phyloP scores from a whole-genome alignment of 495 filamentous ascomycete genomes.

The Penicillium odoratum region DNA sequence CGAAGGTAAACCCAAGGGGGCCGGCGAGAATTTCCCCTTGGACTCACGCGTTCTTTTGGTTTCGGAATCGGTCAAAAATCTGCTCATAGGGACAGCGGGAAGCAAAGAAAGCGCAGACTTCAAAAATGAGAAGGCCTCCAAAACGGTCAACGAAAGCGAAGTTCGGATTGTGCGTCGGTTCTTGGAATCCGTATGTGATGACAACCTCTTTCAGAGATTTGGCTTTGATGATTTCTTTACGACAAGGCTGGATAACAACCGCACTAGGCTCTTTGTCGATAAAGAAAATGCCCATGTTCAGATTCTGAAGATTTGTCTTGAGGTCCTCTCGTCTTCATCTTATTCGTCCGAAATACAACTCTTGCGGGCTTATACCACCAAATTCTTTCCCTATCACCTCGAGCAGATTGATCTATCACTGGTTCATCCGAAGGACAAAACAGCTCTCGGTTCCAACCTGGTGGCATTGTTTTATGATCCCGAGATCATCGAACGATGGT shows the following conservation, averaged over 20 bases:
- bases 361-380: constrained; percentile 5
- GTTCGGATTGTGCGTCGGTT: constrained; percentile 20
- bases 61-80: constrained; percentile 18
- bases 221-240: constrained; percentile 25
- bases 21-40: too few relatives aligned
- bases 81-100: not conserved
- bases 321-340: too few relatives aligned
- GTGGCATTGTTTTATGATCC: constrained; percentile 15
- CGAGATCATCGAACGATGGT: constrained; percentile 14
- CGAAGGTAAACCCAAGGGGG: too few relatives aligned
- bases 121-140: too few relatives aligned
- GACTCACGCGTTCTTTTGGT: constrained; percentile 10
- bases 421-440: constrained; percentile 14
- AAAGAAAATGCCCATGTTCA: too few relatives aligned
- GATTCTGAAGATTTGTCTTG: too few relatives aligned
- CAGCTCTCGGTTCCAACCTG: constrained; percentile 14
- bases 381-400: constrained; percentile 10
- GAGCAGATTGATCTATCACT: constrained; percentile 11
- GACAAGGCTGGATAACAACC: too few relatives aligned
- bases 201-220: constrained; percentile 19
- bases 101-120: too few relatives aligned
- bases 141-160: constrained; percentile 16
- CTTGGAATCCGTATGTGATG: constrained; percentile 20
- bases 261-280: too few relatives aligned
- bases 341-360: not conserved